Base-by-base conservation (phyloP, 2,329 filamentous ascomycete genomes). In the Ramularia endophylla region DNA sequence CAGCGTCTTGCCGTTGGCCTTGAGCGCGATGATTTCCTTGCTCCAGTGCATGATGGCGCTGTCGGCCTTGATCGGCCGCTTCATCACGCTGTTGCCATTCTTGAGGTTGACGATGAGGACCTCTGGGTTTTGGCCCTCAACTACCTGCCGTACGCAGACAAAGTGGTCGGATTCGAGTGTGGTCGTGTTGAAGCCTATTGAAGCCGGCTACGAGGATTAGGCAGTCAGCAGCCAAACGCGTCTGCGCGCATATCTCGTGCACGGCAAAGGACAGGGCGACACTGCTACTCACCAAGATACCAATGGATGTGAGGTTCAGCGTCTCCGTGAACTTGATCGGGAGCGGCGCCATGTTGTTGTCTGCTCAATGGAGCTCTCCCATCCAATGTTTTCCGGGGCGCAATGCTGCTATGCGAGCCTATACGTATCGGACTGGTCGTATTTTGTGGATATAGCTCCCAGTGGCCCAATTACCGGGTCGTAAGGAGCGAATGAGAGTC, bases 31-130 rank as follows among this genome's bases (percentile, higher is more conserved):
- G 65, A 98, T 87, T 67, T 95, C 87, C 65, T 84, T 86, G 57
- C 78, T 83, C 87, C 87, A 95, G 78, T 98, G 92, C 92, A 98
- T 97, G 65, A 98, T 95, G 59, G 94, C 92, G 79, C 89, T 97
- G 72, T 98, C 92, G 61, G 92, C 92, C 75, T 95, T 97, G 74
- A 98, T 98, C 36, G 90, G 87, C 64, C 90, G 81, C 60, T 86
- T 84, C 57, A 87, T 92, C 65, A 95, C 81, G 73, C 92, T 90
- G 79, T 95, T 95, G 72, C 82, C 82, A 71, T 95, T 94, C 71
- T 97, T 95, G 63, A 98, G 83, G 69, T 98, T 87, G 70, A 98
- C 74, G 66, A 98, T 98, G 68, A 98, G 85, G 53, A 98, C 90
- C 70, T 95, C 89, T 52, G 89, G 86, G 58, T 86, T 83, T 52